phyloP scores from a whole-genome alignment of 2,329 filamentous ascomycete genomes.

The Microcera coccophila region DNA sequence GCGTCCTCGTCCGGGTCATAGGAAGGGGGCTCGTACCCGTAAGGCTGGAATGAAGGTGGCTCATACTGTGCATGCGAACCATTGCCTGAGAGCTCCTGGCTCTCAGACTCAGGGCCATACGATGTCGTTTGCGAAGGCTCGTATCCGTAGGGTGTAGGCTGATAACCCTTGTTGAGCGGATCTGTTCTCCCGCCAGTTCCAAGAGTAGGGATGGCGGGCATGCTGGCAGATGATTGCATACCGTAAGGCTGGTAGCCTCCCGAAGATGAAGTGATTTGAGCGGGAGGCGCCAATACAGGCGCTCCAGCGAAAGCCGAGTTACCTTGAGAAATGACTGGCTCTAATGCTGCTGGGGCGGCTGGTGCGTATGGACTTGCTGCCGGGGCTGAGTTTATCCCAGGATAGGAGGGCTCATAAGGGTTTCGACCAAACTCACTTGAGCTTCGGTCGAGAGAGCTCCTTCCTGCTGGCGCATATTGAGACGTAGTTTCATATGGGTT shows the following conservation, averaged over 20 bases:
- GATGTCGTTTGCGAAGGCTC: conserved; percentile 42
- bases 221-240: conserved; percentile 23
- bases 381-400: conserved; percentile 11
- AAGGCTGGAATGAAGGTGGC: conserved; percentile 59
- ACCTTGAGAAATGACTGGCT: conserved; percentile 2
- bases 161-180: conserved; percentile 35
- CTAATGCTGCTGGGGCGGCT: no score
- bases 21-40: conserved; percentile 55
- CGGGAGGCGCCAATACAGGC: conserved; percentile 21
- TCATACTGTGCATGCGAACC: conserved; percentile 50
- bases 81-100: conserved; percentile 22
- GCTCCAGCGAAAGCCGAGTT: conserved; percentile 6
- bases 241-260: conserved; percentile 30
- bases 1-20: conserved; percentile 50
- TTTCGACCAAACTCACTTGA: conserved; percentile 31
- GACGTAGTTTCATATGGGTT: conserved; percentile 39
- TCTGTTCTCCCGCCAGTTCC: conserved; percentile 12
- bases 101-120: conserved; percentile 15
- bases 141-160: conserved; percentile 49
- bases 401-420: conserved; percentile 36
- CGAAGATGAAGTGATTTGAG: conserved; percentile 27
- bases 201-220: conserved; percentile 9
- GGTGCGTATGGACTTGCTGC: no score
- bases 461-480: conserved; percentile 45
- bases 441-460: conserved; percentile 25